Evolutionary conservation across 2,329 filamentous ascomycete genomes (phyloP).

Genomic region (Fusarium xyrophilum): DNA sequence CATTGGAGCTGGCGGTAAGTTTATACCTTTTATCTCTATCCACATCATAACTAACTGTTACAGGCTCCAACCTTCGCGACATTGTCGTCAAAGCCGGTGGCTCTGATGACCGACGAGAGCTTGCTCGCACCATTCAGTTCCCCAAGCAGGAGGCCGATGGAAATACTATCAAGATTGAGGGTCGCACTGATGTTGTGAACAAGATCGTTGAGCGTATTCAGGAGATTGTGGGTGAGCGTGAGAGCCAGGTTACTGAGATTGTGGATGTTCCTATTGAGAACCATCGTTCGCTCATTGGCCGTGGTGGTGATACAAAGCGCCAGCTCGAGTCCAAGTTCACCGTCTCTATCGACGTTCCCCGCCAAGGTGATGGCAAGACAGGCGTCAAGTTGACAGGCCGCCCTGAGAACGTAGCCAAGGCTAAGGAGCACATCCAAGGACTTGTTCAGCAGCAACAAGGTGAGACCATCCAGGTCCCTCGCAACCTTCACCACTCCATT

Average conservation of each 20-base stretch:
- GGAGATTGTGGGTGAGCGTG: slow-evolving; percentile 80
- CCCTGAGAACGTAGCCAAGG: slow-evolving; percentile 79
- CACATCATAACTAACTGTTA: slow-evolving; percentile 42
- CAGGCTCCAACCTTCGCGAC: slow-evolving; percentile 82
- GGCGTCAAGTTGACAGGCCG: slow-evolving; percentile 86
- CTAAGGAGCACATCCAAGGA: slow-evolving; percentile 81
- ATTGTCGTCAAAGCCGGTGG: slow-evolving; percentile 90
- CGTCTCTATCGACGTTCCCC: slow-evolving; percentile 88
- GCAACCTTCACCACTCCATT: slow-evolving; percentile 81
- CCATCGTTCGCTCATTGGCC: slow-evolving; percentile 89
- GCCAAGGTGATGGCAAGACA: slow-evolving; percentile 83
- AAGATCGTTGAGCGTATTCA: slow-evolving; percentile 86
- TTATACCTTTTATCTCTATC: background rate
- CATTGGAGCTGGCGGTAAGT: slow-evolving; percentile 86
- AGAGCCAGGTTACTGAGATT: slow-evolving; percentile 79
- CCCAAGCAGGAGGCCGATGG: slow-evolving; percentile 86
- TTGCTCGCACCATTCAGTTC: slow-evolving; percentile 92
- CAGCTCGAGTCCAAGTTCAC: slow-evolving; percentile 85
- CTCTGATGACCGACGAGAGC: slow-evolving; percentile 81
- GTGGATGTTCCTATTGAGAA: slow-evolving; percentile 88
- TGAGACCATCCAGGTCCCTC: slow-evolving; percentile 84
- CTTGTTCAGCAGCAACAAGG: slow-evolving; percentile 87
- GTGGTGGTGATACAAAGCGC: slow-evolving; percentile 85
- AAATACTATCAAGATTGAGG: slow-evolving; percentile 86
- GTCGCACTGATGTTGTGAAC: slow-evolving; percentile 81